Conservation (phyloP, 2,329 filamentous ascomycete species). For the Hymenoscyphus fructigenus region DNA sequence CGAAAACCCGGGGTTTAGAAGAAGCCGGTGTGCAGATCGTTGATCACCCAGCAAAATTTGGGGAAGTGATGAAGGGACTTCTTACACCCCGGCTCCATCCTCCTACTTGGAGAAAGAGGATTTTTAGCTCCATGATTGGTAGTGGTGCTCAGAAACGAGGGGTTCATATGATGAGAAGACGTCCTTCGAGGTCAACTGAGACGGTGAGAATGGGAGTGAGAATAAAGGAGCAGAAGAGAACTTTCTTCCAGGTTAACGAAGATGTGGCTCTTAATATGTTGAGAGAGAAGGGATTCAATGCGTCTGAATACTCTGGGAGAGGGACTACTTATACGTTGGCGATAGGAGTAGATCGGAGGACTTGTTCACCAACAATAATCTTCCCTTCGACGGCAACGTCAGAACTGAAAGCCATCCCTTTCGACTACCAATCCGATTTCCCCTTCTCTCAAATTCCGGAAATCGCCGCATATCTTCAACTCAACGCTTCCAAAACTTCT, state of each 20-base stretch:
- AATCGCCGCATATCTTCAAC: constrained; percentile 51
- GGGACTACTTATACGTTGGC: constrained; percentile 53
- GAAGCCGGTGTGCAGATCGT: constrained; percentile 68
- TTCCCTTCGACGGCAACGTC: constrained; percentile 44
- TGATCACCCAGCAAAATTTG: constrained; percentile 74
- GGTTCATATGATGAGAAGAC: constrained; percentile 48
- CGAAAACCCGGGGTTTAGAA: constrained; percentile 68
- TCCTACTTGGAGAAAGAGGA: constrained; percentile 31
- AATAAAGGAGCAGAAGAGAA: constrained; percentile 43
- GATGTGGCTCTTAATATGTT: constrained; percentile 56
- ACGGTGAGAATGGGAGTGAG: neutral
- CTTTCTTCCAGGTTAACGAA: constrained; percentile 56
- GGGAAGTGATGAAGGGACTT: constrained; percentile 62
- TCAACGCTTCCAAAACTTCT: constrained; percentile 44
- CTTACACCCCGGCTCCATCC: constrained; percentile 44
- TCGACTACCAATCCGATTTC: constrained; percentile 54
- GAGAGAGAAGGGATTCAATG: constrained; percentile 47
- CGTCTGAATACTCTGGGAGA: constrained; percentile 39
- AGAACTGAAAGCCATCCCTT: constrained; percentile 56
- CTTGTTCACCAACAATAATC: constrained; percentile 62
- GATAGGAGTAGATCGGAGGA: constrained; percentile 64
- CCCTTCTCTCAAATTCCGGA: constrained; percentile 43
- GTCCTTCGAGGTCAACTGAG: neutral
- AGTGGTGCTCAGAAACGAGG: constrained; percentile 48
- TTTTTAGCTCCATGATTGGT: constrained; percentile 33